These are phyloP conservation scores for Pseudogymnoascus sp. DNA, from an alignment of 2,329 filamentous ascomycete species.

Conservation along the genomic window DNA sequence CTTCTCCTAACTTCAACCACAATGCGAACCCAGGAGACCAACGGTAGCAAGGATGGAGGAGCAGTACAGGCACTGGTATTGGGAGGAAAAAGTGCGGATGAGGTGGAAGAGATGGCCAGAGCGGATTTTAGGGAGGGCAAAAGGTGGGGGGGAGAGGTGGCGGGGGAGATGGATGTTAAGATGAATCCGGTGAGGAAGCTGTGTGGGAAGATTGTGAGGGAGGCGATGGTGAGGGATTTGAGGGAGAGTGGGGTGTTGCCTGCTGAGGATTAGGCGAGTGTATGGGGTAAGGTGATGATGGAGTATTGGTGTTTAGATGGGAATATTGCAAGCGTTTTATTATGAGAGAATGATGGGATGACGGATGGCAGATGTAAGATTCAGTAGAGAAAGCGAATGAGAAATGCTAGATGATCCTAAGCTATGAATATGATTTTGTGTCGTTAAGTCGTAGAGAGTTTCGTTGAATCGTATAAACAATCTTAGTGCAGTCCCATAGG, in stretches of 20 bases:
- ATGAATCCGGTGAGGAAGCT: constrained; percentile 62
- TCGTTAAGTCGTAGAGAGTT: neutral
- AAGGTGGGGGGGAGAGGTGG: constrained; percentile 57
- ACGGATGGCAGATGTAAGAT: neutral
- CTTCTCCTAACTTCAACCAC: constrained; percentile 51
- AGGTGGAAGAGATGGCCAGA: constrained; percentile 56
- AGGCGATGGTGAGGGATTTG: constrained; percentile 65
- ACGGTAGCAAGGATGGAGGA: neutral
- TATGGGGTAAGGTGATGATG: neutral
- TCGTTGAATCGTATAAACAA: neutral
- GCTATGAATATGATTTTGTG: neutral
- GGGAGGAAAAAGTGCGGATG: constrained; percentile 40
- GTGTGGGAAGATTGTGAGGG: constrained; percentile 60
- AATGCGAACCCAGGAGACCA: constrained; percentile 19
- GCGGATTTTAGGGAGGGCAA: constrained; percentile 57
- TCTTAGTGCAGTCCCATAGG: neutral
- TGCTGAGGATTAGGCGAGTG: neutral
- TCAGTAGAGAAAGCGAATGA: neutral
- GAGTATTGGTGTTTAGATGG: neutral
- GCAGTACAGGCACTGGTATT: constrained; percentile 2
- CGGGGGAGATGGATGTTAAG: constrained; percentile 54
- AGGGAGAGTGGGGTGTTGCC: constrained; percentile 19
- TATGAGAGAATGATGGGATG: neutral
- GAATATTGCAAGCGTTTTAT: neutral
- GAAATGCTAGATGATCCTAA: neutral